Conservation (phyloP, 495 filamentous ascomycete species). For the Penicillium crystallinum region DNA sequence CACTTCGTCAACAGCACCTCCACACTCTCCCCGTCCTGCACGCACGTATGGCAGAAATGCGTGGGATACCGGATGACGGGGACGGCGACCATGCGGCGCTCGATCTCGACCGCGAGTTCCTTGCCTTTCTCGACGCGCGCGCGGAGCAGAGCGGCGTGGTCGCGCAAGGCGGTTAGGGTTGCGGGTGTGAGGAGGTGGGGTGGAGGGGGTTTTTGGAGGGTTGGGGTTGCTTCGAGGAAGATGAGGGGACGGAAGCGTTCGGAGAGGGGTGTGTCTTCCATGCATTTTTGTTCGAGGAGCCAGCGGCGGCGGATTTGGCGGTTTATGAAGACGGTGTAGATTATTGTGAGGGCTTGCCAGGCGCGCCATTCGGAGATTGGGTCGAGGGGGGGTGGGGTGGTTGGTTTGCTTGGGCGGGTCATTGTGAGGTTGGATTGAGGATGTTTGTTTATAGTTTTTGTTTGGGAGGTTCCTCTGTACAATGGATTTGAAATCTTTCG, state of each 20-base stretch:
- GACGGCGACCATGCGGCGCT: slow-evolving; percentile 15
- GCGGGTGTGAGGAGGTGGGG: background rate
- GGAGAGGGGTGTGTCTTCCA: slow-evolving; percentile 11
- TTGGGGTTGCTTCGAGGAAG: slow-evolving; percentile 18
- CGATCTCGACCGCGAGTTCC: slow-evolving; percentile 23
- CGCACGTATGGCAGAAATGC: slow-evolving; percentile 27
- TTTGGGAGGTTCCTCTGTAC: no score
- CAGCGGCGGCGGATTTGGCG: slow-evolving; percentile 24
- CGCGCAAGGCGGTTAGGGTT: slow-evolving; percentile 2
- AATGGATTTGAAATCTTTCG: no score
- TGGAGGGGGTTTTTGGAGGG: slow-evolving; percentile 10
- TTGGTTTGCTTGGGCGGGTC: background rate
- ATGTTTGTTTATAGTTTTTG: background rate
- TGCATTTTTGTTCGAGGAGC: slow-evolving; percentile 20
- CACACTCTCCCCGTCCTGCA: slow-evolving; percentile 11
- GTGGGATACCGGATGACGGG: slow-evolving; percentile 13
- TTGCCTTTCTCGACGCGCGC: slow-evolving; percentile 27
- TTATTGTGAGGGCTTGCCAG: slow-evolving; percentile 19
- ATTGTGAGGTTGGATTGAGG: background rate
- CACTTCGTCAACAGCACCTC: slow-evolving; percentile 22
- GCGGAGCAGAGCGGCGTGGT: slow-evolving; percentile 14
- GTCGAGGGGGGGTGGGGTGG: slow-evolving; percentile 7
- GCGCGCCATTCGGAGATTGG: slow-evolving; percentile 23
- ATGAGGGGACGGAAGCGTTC: slow-evolving; percentile 18
- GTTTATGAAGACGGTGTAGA: slow-evolving; percentile 24